Evolutionary conservation across 352 stramenopile species (phyloP).

Genomic region (Labyrinthula sp.): DNA sequence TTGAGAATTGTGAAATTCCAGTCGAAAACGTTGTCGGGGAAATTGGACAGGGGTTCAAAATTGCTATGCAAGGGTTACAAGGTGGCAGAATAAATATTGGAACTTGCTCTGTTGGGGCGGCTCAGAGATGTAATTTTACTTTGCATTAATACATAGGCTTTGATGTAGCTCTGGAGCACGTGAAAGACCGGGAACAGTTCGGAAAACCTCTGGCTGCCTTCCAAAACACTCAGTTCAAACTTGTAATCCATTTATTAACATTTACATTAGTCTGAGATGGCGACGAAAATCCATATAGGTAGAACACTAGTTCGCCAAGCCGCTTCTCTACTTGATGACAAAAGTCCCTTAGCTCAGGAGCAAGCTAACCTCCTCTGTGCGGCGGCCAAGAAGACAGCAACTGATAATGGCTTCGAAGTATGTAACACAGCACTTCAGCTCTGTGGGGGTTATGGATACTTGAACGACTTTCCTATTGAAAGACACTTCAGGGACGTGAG

Average conservation of each 20-base stretch:
- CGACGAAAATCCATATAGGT: slow-evolving; percentile 26
- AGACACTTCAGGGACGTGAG: slow-evolving; percentile 33
- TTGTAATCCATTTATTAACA: no score
- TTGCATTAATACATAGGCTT: no score
- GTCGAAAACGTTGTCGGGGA: slow-evolving; percentile 31
- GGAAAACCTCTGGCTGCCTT: slow-evolving; percentile 32
- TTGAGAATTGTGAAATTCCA: slow-evolving; percentile 35
- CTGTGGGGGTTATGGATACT: slow-evolving; percentile 37
- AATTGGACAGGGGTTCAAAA: slow-evolving; percentile 38
- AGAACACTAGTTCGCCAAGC: slow-evolving; percentile 33
- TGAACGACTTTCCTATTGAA: slow-evolving; percentile 38
- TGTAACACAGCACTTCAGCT: slow-evolving; percentile 36
- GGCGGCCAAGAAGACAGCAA: slow-evolving; percentile 36
- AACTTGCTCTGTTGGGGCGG: slow-evolving; percentile 34
- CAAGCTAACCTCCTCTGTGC: slow-evolving; percentile 30
- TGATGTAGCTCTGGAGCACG: slow-evolving; percentile 30
- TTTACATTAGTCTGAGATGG: no score
- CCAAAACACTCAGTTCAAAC: slow-evolving; percentile 36
- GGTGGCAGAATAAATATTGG: slow-evolving; percentile 34
- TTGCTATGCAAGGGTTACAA: slow-evolving; percentile 36
- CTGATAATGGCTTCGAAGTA: slow-evolving; percentile 34
- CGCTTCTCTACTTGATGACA: slow-evolving; percentile 33
- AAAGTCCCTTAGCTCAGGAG: slow-evolving; percentile 31
- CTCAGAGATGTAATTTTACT: slow-evolving; percentile 30
- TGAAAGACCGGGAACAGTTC: slow-evolving; percentile 34